Base-by-base conservation (phyloP, 2,329 filamentous ascomycete species). In the Neonectria magnoliae region DNA sequence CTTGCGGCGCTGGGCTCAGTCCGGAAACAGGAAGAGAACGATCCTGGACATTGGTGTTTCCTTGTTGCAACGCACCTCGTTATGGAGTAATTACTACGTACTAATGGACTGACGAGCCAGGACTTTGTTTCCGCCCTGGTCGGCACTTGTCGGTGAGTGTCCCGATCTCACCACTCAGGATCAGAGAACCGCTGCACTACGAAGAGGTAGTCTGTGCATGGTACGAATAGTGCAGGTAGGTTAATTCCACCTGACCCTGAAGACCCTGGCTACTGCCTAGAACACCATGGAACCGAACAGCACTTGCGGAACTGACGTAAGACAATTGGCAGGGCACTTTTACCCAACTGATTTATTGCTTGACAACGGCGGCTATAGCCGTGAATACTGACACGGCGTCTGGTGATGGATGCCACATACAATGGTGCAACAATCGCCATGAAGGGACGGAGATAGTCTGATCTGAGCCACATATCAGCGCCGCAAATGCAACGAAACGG, bases 61-160 rank as follows among this genome's bases (percentile, higher is more conserved):
- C 36, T 38, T 38, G 36, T 38, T 38, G 36, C 14, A n/a, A 38
- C 13, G 36, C 5, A 36, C 13, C 33, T 36, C 33, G 10, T 33
- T 11, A 13, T 33, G 9, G 31, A 13, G 11, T 3, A 33, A 33
- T 33, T 11, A 13, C 31, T 33, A 33, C 31, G 14, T 38, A 38
- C 36, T 16, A 7, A 53, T 53, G 50, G 13, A 38, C 33, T 38
- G 31, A 22, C 31, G 14, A 50, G 18, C n/a, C 48, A 51, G 31
- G 48, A 6, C 45, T n/a, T 47, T 55, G 42, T 41, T 60, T 33
- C 33, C 20, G 51, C 44, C 42, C 51, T 45, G 38, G 45, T 47
- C 53, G 58, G 64, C 60, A 64, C 59, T 62, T 60, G 50, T 68
- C 53, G 55, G 55, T 66, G 64, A 64, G 66, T 55, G 55, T 50